Conservation (phyloP, 2,329 filamentous ascomycete genomes). For the Diaporthe sp. region DNA sequence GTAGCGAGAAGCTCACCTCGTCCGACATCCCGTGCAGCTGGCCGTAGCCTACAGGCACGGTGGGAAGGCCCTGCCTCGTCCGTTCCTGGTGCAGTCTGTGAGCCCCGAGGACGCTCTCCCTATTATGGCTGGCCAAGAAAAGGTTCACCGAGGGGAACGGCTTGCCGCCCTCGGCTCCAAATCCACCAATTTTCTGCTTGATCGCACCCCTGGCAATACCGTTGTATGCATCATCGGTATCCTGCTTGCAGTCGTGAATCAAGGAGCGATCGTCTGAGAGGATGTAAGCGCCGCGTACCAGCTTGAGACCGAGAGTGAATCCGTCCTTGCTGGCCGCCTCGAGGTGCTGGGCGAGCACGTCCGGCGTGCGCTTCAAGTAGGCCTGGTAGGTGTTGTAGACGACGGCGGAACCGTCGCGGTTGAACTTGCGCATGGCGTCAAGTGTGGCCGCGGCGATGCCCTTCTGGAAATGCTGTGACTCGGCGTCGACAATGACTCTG, state of each 20-base stretch:
- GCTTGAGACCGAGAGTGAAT: slow-evolving; percentile 65
- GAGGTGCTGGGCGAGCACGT: slow-evolving; percentile 56
- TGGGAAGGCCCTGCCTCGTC: slow-evolving; percentile 46
- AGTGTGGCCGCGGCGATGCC: slow-evolving; percentile 49
- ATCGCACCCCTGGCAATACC: slow-evolving; percentile 58
- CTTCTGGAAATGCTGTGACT: slow-evolving; percentile 55
- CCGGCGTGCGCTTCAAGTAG: slow-evolving; percentile 61
- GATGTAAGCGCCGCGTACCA: slow-evolving; percentile 68
- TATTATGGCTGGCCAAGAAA: slow-evolving; percentile 66
- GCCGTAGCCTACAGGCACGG: slow-evolving; percentile 56
- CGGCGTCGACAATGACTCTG: slow-evolving; percentile 57
- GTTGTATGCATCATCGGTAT: slow-evolving; percentile 64
- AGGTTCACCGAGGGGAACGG: slow-evolving; percentile 58
- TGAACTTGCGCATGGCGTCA: slow-evolving; percentile 51
- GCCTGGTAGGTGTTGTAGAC: slow-evolving; percentile 66
- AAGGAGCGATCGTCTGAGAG: slow-evolving; percentile 57
- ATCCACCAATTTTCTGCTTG: slow-evolving; percentile 53
- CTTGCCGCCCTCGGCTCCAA: slow-evolving; percentile 47
- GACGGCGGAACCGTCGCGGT: slow-evolving; percentile 48
- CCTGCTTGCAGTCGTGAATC: slow-evolving; percentile 64
- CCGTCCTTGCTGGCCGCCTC: slow-evolving; percentile 53
- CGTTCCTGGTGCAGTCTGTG: slow-evolving; percentile 55
- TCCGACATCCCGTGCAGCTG: slow-evolving; percentile 70
- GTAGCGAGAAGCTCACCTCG: slow-evolving; percentile 61
- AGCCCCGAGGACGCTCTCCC: slow-evolving; percentile 52